These are phyloP conservation scores for Jaenimonas drosophilae DNA, from an alignment of 208 protist species.

Conservation along the genomic window DNA sequence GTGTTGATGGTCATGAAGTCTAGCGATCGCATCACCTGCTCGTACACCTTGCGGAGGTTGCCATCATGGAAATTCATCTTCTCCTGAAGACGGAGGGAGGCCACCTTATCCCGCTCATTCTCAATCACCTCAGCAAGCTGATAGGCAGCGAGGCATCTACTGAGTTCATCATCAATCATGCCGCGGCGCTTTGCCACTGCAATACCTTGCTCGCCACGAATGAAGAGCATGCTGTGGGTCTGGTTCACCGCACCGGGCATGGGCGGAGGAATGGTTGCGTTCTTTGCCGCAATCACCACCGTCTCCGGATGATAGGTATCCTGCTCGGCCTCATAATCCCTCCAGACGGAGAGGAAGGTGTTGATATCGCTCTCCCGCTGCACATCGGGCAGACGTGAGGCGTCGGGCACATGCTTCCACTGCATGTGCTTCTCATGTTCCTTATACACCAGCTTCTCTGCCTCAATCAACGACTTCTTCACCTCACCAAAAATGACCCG, in stretches of 20 bases:
- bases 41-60: constrained; percentile 43
- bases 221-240: constrained; percentile 14
- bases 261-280: not conserved
- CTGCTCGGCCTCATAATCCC: constrained; percentile 25
- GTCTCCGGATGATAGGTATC: constrained; percentile 16
- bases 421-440: constrained; percentile 71
- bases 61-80: constrained; percentile 16
- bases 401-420: constrained; percentile 57
- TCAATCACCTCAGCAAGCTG: constrained; percentile 61
- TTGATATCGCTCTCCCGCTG: constrained; percentile 78
- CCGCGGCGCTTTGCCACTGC: constrained; percentile 22
- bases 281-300: constrained; percentile 14
- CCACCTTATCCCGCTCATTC: constrained; percentile 29
- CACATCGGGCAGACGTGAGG: constrained; percentile 72
- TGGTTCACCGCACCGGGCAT: constrained; percentile 7
- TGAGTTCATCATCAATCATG: constrained; percentile 44
- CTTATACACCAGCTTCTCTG: constrained; percentile 52
- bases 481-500: constrained; percentile 21
- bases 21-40: constrained; percentile 52
- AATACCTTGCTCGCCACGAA: constrained; percentile 52
- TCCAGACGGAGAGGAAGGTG: constrained; percentile 80
- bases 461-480: constrained; percentile 19
- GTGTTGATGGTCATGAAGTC: constrained; percentile 65
- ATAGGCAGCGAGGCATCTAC: constrained; percentile 58
- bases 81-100: constrained; percentile 1